Evolutionary conservation across 1,284 basidiomycete genomes (phyloP).

Genomic region (Ceratobasidium papillatum): DNA sequence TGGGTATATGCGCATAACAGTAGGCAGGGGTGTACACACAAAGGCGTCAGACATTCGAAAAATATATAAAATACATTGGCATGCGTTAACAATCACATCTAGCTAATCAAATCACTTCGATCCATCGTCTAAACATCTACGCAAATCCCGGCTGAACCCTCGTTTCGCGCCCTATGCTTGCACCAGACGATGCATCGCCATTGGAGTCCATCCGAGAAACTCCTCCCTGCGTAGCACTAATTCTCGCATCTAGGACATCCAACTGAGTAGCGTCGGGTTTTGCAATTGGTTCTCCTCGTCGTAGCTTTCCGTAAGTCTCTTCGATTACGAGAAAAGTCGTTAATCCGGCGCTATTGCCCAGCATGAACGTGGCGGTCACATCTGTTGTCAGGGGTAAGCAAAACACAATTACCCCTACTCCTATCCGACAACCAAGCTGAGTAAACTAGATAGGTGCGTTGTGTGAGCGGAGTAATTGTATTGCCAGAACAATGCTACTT

Average conservation of each 20-base stretch:
- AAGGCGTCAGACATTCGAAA: too few relatives aligned
- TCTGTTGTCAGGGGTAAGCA: conserved; percentile 42
- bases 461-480: neutral
- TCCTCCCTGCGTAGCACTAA: neutral
- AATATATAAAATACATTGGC: too few relatives aligned
- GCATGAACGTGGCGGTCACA: conserved; percentile 33
- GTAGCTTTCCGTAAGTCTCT: conserved; percentile 39
- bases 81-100: too few relatives aligned
- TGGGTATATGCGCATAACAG: too few relatives aligned
- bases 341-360: neutral
- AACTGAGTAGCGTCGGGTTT: conserved; percentile 7
- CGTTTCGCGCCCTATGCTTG: neutral
- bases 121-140: too few relatives aligned
- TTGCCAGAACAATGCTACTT: neutral
- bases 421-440: conserved; percentile 41
- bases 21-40: too few relatives aligned
- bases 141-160: neutral
- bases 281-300: conserved; percentile 23
- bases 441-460: conserved; percentile 7
- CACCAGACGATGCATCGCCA: neutral
- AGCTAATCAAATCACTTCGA: too few relatives aligned
- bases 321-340: conserved; percentile 21
- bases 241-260: neutral
- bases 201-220: neutral
- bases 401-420: conserved; percentile 40